A percentile compares a stretch with the other conserved stretches of the same genome.
Conservation (phyloP, 129 eudicot genomes). For the Centella asiatica region DNA sequence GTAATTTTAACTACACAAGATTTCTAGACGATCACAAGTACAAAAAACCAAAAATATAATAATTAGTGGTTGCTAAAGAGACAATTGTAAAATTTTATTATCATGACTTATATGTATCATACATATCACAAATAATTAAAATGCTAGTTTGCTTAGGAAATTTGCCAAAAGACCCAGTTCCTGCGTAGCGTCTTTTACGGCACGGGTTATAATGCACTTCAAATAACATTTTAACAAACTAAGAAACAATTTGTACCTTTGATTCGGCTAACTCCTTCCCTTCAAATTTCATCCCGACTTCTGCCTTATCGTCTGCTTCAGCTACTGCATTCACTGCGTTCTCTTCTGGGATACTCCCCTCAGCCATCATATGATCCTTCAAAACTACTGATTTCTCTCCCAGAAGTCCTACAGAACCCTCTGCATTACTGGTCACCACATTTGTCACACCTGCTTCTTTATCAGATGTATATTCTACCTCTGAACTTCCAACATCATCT, state of each 20-base stretch:
- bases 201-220: not conserved
- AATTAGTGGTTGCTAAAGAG: no score
- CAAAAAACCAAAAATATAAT: no score
- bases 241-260: slow-evolving; percentile 18
- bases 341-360: not conserved
- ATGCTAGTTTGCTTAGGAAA: no score
- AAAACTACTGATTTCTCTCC: not conserved
- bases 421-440: not conserved
- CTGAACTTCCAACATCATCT: not conserved
- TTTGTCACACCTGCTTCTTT: not conserved
- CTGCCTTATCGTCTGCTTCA: slow-evolving; percentile 11
- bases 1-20: not conserved
- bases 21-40: no score
- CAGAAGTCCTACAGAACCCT: not conserved
- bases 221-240: no score
- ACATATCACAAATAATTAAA: no score
- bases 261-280: not conserved
- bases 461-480: not conserved
- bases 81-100: no score
- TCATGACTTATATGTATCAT: no score
- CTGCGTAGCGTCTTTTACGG: no score
- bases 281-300: slow-evolving; percentile 15
- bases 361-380: not conserved
- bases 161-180: no score
- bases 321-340: not conserved